Conservation (phyloP, 495 filamentous ascomycete genomes). For the Daldinia vernicosa region DNA sequence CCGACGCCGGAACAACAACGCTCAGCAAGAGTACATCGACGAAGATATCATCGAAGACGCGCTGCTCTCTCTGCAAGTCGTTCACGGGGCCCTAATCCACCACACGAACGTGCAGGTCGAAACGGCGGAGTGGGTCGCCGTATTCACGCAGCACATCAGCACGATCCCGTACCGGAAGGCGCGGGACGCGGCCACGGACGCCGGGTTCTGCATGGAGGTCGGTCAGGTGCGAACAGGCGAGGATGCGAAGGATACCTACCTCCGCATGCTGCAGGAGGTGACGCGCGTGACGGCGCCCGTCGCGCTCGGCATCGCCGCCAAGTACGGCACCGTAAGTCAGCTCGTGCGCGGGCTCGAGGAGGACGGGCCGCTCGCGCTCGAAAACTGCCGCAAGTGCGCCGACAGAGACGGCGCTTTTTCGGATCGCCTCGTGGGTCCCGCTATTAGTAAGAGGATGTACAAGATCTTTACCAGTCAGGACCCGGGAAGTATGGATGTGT, state of each 20-base stretch:
- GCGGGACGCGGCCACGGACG: slow-evolving; percentile 53
- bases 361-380: slow-evolving; percentile 67
- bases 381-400: slow-evolving; percentile 70
- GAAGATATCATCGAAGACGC: slow-evolving; percentile 79
- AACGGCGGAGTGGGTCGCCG: slow-evolving; percentile 78
- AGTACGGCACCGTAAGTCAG: slow-evolving; percentile 66
- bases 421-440: slow-evolving; percentile 71
- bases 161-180: slow-evolving; percentile 73
- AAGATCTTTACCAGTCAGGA: slow-evolving; percentile 79
- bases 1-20: slow-evolving; percentile 54
- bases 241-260: slow-evolving; percentile 72
- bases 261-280: slow-evolving; percentile 82
- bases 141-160: slow-evolving; percentile 83
- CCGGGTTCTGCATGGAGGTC: slow-evolving; percentile 82
- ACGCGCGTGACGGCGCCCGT: slow-evolving; percentile 75
- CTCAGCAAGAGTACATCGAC: slow-evolving; percentile 63
- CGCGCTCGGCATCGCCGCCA: slow-evolving; percentile 72
- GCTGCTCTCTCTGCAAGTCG: slow-evolving; percentile 74
- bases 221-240: slow-evolving; percentile 82
- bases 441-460: slow-evolving; percentile 75
- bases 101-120: slow-evolving; percentile 70
- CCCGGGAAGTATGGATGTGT: slow-evolving; percentile 73
- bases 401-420: slow-evolving; percentile 74
- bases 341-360: slow-evolving; percentile 67
- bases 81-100: slow-evolving; percentile 73